phyloP scores from a whole-genome alignment of 148 eudicot species.

The Limonium bicolor region DNA sequence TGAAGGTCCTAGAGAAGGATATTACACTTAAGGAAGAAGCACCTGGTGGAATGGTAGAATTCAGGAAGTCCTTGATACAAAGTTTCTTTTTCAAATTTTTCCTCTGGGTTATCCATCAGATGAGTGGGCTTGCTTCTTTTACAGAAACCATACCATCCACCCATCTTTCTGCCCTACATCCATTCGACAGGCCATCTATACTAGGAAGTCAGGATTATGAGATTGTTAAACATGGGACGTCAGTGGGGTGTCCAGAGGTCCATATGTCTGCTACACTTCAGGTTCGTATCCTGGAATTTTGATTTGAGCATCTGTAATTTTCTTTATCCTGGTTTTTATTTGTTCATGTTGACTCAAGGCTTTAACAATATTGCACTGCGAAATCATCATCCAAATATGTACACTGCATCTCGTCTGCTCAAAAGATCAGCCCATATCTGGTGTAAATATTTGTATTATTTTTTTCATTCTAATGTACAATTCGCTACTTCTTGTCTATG shows the following conservation, averaged over 20 bases:
- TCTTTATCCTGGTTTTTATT: no score
- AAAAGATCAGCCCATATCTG: no score
- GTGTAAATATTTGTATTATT: no score
- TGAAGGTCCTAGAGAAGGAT: slow-evolving; percentile 54
- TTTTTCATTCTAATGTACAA: no score
- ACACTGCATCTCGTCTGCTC: no score
- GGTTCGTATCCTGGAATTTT: slow-evolving; percentile 25
- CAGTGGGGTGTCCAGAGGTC: slow-evolving; percentile 97
- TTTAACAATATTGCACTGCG: no score
- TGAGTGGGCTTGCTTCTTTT: slow-evolving; percentile 38
- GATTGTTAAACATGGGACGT: slow-evolving; percentile 59
- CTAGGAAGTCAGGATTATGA: slow-evolving; percentile 78
- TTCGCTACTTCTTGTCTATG: no score
- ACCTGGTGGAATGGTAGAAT: slow-evolving; percentile 99
- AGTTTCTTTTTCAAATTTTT: slow-evolving; percentile 93
- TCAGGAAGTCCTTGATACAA: slow-evolving; percentile 61
- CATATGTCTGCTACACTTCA: slow-evolving; percentile 89
- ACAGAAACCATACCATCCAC: slow-evolving; percentile 35
- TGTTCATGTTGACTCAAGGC: no score
- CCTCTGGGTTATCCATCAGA: slow-evolving; percentile 62
- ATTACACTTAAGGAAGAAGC: slow-evolving; percentile 75
- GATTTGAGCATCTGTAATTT: no score
- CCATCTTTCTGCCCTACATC: slow-evolving; percentile 59
- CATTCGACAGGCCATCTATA: slow-evolving; percentile 52
- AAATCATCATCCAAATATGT: no score